Base-by-base conservation (phyloP, 345 rosid species). In the Populus tremula region DNA sequence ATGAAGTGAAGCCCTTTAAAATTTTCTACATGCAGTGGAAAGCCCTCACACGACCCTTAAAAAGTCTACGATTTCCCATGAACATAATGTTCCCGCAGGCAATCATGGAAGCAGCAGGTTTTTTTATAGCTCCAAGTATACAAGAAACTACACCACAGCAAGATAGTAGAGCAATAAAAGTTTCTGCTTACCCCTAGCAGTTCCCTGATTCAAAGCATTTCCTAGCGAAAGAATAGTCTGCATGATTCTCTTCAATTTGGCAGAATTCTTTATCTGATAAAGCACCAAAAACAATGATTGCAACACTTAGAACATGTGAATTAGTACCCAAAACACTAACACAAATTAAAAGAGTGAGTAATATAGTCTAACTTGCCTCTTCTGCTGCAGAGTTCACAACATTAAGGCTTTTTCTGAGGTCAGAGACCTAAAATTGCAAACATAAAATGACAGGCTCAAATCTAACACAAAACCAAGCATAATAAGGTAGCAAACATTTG, bases 201-300 rank as follows among this genome's bases (percentile, higher is more conserved):
- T 95, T 77, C 99, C 99, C 79, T 93, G 98, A 81, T 93, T 95
- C 82, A 95, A 83, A 69, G 99, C 99, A 87, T 95, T 95, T 79
- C 99, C 99, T 39, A 95, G 86, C 3, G 93, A 86, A 73, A 95
- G 93, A 85, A 95, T 87, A 45, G 98, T 95, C 88, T 95, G 98
- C 99, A 95, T 95, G 75, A 95, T 87, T 82, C 91, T 93, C 86
- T 91, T 91, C 80, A 95, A 84, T 84, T 93, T 93, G 35, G 77
- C 87, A 73, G 94, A 90, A 76, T 81, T 83, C 84, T 85, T 88
- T 74, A 91, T 85, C 93, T 91, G 91, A 79, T 77, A 79, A 74
- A 71, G 50, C 72, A 50, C 20, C 36, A 69, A 70, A 50, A 61
- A 67, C 25, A 35, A 33, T 53, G 63, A 78, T 64, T 56, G 18